Base-by-base conservation (phyloP, 169 alveolate species). In the Eimeria brunetti region DNA sequence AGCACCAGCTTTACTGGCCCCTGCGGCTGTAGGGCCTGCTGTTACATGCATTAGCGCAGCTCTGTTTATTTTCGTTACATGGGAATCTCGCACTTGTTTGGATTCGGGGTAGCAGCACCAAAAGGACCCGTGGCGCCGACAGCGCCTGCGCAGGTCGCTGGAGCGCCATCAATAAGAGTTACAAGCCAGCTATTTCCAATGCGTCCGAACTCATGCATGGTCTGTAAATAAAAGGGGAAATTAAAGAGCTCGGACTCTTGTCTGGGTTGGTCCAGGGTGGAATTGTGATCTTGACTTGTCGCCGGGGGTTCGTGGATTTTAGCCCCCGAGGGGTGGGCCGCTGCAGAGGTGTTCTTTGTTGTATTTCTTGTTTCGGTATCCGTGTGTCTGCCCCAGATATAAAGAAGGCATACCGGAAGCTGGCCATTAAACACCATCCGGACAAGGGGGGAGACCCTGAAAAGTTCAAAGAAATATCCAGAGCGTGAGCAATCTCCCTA, bases 381-480 rank as follows among this genome's bases (percentile, higher is more conserved):
- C 53, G 51, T 53, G 20, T 36, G 53, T 73, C 30, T 33, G 69
- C 76, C 69, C 64, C 98, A 89, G 99, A 99, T 38, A 98, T 99
- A 73, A 99, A 99, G 95, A 99, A 99, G 97, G 99, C 99, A 9
- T 99, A 97, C 98, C 97, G 99, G 69, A 98, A 98, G 96, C 97
- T 98, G 44, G 99, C 99, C 22, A 97, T 98, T 33, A 99, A 98
- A 95, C 99, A 98, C 97, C 99, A 99, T 96, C 99, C 99, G 33
- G 99, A 99, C 97, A 99, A 99, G 97, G 99, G 99, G 33, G 99
- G 99, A 60, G 99, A 99, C 97, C 99, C 99, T 16, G 99, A 98
- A 96, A 98, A 97, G 97, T 99, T 99, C 97, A 98, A 98, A 95
- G 99, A 99, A 95, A 97, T 99, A 75, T 97, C 99, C 62, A 97